Conservation (phyloP, 176 grass and related monocot genomes). For the Oryza brachyantha region DNA sequence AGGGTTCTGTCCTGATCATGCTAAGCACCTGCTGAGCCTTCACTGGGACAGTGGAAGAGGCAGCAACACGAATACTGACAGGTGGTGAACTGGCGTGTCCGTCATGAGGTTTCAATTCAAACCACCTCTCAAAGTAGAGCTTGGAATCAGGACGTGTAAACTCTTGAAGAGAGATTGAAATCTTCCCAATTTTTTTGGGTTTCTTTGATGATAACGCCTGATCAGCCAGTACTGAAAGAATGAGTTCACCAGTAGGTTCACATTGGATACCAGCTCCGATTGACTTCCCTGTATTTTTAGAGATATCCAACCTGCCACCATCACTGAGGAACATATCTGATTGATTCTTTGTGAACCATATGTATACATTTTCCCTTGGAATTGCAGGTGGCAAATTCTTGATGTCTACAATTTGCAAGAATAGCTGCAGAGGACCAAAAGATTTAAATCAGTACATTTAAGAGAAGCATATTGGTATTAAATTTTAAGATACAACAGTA, state of each 20-base stretch:
- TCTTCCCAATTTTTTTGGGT: slow-evolving; percentile 63
- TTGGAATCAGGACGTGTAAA: slow-evolving; percentile 56
- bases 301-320: slow-evolving; percentile 52
- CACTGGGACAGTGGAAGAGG: slow-evolving; percentile 56
- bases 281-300: slow-evolving; percentile 48
- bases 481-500: not conserved
- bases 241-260: slow-evolving; percentile 69
- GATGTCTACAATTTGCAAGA: slow-evolving; percentile 84
- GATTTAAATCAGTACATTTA: slow-evolving; percentile 7
- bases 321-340: slow-evolving; percentile 64
- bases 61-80: slow-evolving; percentile 59
- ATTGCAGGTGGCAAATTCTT: slow-evolving; percentile 54
- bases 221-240: slow-evolving; percentile 59
- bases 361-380: slow-evolving; percentile 58
- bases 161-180: slow-evolving; percentile 67
- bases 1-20: slow-evolving; percentile 46
- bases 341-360: slow-evolving; percentile 73
- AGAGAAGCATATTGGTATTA: not conserved
- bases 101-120: slow-evolving; percentile 59
- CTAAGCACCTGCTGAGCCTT: slow-evolving; percentile 41
- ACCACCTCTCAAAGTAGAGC: slow-evolving; percentile 75
- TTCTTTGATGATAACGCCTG: slow-evolving; percentile 30
- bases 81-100: slow-evolving; percentile 41
- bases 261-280: slow-evolving; percentile 60
- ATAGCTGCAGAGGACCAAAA: slow-evolving; percentile 51